phyloP scores from a whole-genome alignment of 2,329 filamentous ascomycete genomes.

The Alternaria arbusti region DNA sequence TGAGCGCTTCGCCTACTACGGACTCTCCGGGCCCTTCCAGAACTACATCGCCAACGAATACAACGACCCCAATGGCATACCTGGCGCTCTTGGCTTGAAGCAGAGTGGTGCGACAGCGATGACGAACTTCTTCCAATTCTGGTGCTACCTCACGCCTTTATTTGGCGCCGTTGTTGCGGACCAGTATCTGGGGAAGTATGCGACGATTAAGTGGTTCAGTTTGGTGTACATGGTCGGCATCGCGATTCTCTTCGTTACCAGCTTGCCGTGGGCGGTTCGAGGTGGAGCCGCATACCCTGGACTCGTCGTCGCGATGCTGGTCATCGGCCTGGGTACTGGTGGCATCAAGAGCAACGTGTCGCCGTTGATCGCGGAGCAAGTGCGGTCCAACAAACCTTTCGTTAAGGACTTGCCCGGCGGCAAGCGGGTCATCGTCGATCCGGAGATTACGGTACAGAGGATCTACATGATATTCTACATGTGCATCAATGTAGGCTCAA shows the following conservation, averaged over 20 bases:
- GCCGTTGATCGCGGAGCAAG: conserved; percentile 58
- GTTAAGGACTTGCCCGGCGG: conserved; percentile 49
- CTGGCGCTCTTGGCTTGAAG: conserved; percentile 50
- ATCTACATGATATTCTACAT: conserved; percentile 70
- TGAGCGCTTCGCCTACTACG: conserved; percentile 57
- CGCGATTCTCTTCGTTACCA: conserved; percentile 68
- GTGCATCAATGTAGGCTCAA: conserved; percentile 74
- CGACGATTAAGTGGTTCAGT: conserved; percentile 72
- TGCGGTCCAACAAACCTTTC: conserved; percentile 50
- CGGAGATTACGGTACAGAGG: conserved; percentile 54
- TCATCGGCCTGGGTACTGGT: conserved; percentile 77
- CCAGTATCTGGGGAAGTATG: conserved; percentile 71
- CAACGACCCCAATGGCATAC: conserved; percentile 49
- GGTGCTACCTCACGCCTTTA: conserved; percentile 57
- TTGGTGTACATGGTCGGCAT: conserved; percentile 70
- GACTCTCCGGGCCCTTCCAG: conserved; percentile 56
- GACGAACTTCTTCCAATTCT: conserved; percentile 58
- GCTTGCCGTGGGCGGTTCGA: conserved; percentile 68
- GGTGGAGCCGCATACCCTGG: conserved; percentile 66
- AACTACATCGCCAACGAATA: conserved; percentile 57
- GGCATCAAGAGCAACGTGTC: conserved; percentile 82
- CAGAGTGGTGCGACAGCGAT: conserved; percentile 54
- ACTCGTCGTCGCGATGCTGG: conserved; percentile 68
- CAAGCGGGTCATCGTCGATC: conserved; percentile 53
- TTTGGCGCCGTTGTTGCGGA: conserved; percentile 65